Evolutionary conservation across 345 rosid species (phyloP).

Genomic region (Eucalyptus sp.): DNA sequence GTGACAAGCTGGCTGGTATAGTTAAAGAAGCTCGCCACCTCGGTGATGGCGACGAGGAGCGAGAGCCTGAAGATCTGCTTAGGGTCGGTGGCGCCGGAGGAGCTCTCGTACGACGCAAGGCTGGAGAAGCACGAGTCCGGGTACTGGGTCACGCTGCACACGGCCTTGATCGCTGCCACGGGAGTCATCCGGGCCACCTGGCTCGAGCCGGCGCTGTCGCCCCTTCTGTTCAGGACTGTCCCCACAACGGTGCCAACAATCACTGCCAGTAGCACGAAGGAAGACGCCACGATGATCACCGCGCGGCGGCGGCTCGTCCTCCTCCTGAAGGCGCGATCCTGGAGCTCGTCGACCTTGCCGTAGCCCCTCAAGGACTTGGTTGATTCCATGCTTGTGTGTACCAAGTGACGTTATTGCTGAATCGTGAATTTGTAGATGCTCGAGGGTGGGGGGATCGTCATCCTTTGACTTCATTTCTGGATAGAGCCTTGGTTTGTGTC

Average conservation of each 20-base stretch:
- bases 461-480: neutral
- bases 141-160: neutral
- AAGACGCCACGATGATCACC: neutral
- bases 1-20: neutral
- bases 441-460: neutral
- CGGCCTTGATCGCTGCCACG: fast-evolving
- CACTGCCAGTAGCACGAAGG: neutral
- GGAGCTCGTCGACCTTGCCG: neutral
- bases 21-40: neutral
- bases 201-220: neutral
- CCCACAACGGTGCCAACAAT: neutral
- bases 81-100: neutral
- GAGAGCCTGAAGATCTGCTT: neutral
- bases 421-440: neutral
- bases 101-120: neutral
- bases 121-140: neutral
- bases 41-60: neutral
- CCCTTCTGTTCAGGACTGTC: neutral
- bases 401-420: too few relatives aligned
- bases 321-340: constrained; percentile 1
- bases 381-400: neutral
- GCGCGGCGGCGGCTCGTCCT: neutral
- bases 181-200: neutral
- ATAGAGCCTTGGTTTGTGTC: too few relatives aligned
- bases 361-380: neutral